A percentile compares a stretch with the other conserved stretches of the same genome.
phyloP scores from a whole-genome alignment of 495 filamentous ascomycete species.

The Viridothelium virens region DNA sequence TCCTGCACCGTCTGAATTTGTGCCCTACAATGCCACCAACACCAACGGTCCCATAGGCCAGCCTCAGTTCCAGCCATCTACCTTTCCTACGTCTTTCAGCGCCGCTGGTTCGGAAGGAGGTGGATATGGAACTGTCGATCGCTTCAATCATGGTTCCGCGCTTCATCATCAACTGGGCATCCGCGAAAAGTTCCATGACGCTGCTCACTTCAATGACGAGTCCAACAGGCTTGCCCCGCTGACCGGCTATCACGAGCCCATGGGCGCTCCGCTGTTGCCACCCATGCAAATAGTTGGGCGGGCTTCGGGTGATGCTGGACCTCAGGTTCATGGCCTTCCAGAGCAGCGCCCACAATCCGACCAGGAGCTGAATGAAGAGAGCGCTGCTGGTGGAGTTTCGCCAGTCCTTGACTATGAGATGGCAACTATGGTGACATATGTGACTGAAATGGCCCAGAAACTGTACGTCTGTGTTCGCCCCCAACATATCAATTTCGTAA shows the following conservation, averaged over 20 bases:
- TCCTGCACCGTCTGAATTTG: not conserved
- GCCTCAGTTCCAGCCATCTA: not conserved
- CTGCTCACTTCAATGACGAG: conserved; percentile 21
- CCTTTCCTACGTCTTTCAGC: not conserved
- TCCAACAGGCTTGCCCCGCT: conserved; percentile 29
- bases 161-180: not conserved
- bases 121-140: not conserved
- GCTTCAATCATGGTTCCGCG: not conserved
- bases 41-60: not conserved
- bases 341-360: conserved; percentile 16
- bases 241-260: conserved; percentile 32
- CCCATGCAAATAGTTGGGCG: conserved; percentile 21
- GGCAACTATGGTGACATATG: conserved; percentile 96
- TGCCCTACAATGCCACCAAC: conserved; percentile 2
- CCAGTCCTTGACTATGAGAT: conserved; percentile 97
- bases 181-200: not conserved
- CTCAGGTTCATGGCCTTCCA: conserved; percentile 23
- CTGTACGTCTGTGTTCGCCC: conserved; percentile 48
- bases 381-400: conserved; percentile 70
- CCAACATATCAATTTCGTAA: conserved; percentile 31
- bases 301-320: conserved; percentile 26
- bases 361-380: conserved; percentile 34
- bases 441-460: conserved; percentile 82
- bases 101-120: not conserved
- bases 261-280: conserved; percentile 33